A percentile compares a stretch with the other conserved stretches of the same genome.
Conservation (phyloP, 139 green algal species). For the Ulvella scutata region DNA sequence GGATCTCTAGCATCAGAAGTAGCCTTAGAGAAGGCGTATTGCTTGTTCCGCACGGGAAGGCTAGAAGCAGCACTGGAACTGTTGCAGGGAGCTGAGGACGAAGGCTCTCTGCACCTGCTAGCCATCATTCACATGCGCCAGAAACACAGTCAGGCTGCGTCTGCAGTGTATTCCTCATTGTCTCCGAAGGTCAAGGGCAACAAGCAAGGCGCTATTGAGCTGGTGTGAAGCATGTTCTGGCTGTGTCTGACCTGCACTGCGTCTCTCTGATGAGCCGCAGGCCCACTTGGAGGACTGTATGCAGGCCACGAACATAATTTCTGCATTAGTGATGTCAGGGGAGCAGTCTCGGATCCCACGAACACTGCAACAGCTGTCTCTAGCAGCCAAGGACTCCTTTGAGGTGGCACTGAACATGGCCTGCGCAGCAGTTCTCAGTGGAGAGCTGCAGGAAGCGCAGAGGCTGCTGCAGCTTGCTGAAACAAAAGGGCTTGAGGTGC, state of each 20-base stretch:
- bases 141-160: neutral
- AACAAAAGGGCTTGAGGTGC: neutral
- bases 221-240: neutral
- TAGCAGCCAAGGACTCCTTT: neutral
- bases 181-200: neutral
- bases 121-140: neutral
- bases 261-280: neutral
- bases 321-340: neutral
- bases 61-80: neutral
- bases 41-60: neutral
- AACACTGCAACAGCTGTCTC: neutral
- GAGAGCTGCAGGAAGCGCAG: neutral
- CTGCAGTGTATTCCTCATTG: neutral
- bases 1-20: neutral
- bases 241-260: neutral
- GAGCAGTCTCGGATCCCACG: neutral
- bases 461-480: neutral
- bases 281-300: neutral
- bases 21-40: neutral
- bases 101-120: neutral
- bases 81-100: neutral
- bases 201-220: neutral
- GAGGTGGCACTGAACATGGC: neutral
- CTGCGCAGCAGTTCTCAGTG: neutral
- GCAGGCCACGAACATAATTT: slow-evolving; percentile 1